Conservation (phyloP, 164 flowering plant species). For the Pachysandra terminalis region DNA sequence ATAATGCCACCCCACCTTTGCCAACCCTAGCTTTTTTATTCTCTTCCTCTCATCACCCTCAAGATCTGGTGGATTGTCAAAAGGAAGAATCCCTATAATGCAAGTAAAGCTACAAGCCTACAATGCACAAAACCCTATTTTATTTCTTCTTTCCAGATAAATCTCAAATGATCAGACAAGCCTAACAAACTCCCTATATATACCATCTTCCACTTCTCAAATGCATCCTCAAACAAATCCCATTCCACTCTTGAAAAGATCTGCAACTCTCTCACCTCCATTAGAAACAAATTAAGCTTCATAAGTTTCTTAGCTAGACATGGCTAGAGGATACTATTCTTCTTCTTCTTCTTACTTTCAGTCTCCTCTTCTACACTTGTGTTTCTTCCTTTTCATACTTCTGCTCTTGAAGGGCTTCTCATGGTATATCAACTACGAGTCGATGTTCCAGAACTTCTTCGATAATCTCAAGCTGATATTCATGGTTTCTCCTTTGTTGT, state of each 20-base stretch:
- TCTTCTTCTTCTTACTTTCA: conserved; percentile 11
- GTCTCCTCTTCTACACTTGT: conserved; percentile 45
- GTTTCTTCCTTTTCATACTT: conserved; percentile 53
- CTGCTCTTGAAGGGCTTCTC: conserved; percentile 43
- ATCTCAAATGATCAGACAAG: too few species aligned
- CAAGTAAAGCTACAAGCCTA: conserved; percentile 19
- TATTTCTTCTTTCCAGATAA: not conserved
- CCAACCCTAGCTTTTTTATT: not conserved
- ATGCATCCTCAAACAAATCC: not conserved
- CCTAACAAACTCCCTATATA: too few species aligned
- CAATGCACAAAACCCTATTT: not conserved
- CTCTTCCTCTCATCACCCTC: not conserved
- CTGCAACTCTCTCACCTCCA: not conserved
- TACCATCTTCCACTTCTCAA: too few species aligned
- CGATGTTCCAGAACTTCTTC: conserved; percentile 39
- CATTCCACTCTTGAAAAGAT: not conserved
- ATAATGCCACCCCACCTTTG: too few species aligned
- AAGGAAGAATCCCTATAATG: conserved; percentile 9
- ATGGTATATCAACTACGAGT: conserved; percentile 71
- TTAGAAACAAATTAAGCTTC: not conserved
- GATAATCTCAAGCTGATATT: conserved; percentile 58
- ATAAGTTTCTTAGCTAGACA: not conserved
- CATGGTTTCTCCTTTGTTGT: conserved; percentile 55
- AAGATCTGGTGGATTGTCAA: conserved; percentile 7
- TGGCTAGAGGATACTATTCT: conserved; percentile 15